Conservation (phyloP, 225 moss, liverwort and hornwort genomes). For the Bryum argenteum region DNA sequence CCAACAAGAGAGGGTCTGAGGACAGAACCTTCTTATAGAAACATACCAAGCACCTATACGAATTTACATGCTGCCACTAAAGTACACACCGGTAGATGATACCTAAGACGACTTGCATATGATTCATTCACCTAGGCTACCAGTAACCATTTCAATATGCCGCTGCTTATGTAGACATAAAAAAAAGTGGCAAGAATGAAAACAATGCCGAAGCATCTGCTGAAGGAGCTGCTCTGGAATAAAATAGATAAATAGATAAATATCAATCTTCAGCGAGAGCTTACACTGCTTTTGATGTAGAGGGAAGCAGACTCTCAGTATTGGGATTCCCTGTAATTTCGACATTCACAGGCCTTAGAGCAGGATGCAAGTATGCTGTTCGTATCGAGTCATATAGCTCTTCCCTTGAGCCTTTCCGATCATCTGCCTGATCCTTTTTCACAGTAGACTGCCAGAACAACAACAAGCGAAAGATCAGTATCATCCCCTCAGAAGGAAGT, state of each 20-base stretch:
- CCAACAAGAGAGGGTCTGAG: conserved; percentile 16
- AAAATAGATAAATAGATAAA: conserved; percentile 3
- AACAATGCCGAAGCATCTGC: conserved; percentile 14
- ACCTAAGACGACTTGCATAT: conserved; percentile 13
- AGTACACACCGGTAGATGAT: background rate
- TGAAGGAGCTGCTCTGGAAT: conserved; percentile 18
- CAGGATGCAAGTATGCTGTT: conserved; percentile 62
- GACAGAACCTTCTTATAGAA: conserved; percentile 17
- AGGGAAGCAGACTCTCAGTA: conserved; percentile 55
- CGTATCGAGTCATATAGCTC: conserved; percentile 52
- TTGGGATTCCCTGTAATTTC: conserved; percentile 38
- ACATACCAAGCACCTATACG: background rate
- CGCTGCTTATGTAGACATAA: background rate
- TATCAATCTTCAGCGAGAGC: conserved; percentile 23
- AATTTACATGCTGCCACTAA: conserved; percentile 1
- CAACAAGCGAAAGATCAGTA: conserved; percentile 7
- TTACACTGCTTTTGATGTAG: conserved; percentile 56
- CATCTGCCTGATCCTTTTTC: conserved; percentile 58
- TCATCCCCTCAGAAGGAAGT: background rate
- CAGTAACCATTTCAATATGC: conserved; percentile 10
- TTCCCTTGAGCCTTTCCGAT: conserved; percentile 35
- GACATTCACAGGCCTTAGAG: conserved; percentile 46
- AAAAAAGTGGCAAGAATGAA: conserved; percentile 18
- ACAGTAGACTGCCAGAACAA: conserved; percentile 50
- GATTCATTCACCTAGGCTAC: background rate